A percentile compares a stretch with the other conserved stretches of the same genome.
phyloP scores from a whole-genome alignment of 306 rosid species.

The Sophora flavescens region DNA sequence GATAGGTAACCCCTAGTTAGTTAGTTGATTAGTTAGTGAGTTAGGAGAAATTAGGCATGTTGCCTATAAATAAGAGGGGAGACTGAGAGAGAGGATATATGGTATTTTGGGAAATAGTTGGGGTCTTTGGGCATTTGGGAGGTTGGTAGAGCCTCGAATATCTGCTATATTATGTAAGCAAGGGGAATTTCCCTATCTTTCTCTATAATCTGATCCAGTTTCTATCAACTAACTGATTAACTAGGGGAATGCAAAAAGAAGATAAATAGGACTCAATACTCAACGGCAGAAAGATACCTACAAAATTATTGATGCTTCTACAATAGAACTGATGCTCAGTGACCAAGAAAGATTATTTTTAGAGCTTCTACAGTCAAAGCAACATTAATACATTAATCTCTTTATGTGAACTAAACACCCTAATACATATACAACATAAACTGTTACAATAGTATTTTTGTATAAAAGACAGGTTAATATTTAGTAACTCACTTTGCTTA shows the following conservation, averaged over 20 bases:
- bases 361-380: conserved; percentile 25
- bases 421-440: conserved; percentile 9
- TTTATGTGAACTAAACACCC: conserved; percentile 19
- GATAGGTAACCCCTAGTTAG: too few species aligned
- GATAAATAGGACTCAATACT: not conserved
- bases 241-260: not conserved
- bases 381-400: not conserved
- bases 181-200: too few species aligned
- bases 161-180: too few species aligned
- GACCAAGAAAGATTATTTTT: conserved; percentile 21
- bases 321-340: not conserved
- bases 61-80: too few species aligned
- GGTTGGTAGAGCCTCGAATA: too few species aligned
- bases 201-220: too few species aligned
- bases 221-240: too few species aligned
- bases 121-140: too few species aligned
- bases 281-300: not conserved
- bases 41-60: too few species aligned
- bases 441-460: not conserved
- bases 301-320: not conserved
- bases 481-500: not conserved
- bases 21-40: too few species aligned
- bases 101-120: too few species aligned
- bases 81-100: too few species aligned
- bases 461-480: not conserved